Conservation (phyloP, 352 stramenopile genomes). For the Phytophthora quininea region DNA sequence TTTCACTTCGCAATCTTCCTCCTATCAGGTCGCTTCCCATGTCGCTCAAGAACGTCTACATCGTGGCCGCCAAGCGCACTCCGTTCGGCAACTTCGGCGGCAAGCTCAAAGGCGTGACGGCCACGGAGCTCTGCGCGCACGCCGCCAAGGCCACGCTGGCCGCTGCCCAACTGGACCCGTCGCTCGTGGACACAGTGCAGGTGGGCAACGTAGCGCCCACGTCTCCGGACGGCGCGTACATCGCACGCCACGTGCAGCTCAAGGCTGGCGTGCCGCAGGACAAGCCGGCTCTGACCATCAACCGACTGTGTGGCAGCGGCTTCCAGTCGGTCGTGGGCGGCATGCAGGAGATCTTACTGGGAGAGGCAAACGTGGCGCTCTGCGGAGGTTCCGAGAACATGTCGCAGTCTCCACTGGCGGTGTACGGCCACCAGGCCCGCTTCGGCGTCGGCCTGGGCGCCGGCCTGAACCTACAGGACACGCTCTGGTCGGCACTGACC, state of each 20-base stretch:
- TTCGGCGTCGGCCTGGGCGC: slow-evolving; percentile 94
- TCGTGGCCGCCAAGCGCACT: slow-evolving; percentile 96
- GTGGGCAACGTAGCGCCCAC: slow-evolving; percentile 98
- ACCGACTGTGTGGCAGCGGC: slow-evolving; percentile 96
- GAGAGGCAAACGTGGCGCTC: slow-evolving; percentile 90
- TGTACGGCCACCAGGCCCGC: slow-evolving; percentile 92
- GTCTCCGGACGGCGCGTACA: slow-evolving; percentile 93
- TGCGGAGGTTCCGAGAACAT: slow-evolving; percentile 96
- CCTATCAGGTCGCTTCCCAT: slow-evolving; percentile 10
- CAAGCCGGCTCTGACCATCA: slow-evolving; percentile 95
- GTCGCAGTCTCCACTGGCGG: slow-evolving; percentile 92
- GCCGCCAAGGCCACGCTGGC: slow-evolving; percentile 88
- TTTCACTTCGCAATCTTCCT: slow-evolving; percentile 27
- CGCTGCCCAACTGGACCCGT: slow-evolving; percentile 84
- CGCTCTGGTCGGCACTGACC: slow-evolving; percentile 96
- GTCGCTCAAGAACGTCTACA: slow-evolving; percentile 91
- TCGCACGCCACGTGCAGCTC: slow-evolving; percentile 95
- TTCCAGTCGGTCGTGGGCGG: slow-evolving; percentile 97
- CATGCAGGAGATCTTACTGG: slow-evolving; percentile 91
- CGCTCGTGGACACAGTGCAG: slow-evolving; percentile 92
- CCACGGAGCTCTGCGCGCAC: slow-evolving; percentile 91
- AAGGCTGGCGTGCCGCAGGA: slow-evolving; percentile 90
- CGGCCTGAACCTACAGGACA: slow-evolving; percentile 94
- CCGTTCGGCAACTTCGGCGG: slow-evolving; percentile 95
- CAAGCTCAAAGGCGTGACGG: slow-evolving; percentile 92